Base-by-base conservation (phyloP, 1,139 yeast genomes). In the Candida tetrigidarum region DNA sequence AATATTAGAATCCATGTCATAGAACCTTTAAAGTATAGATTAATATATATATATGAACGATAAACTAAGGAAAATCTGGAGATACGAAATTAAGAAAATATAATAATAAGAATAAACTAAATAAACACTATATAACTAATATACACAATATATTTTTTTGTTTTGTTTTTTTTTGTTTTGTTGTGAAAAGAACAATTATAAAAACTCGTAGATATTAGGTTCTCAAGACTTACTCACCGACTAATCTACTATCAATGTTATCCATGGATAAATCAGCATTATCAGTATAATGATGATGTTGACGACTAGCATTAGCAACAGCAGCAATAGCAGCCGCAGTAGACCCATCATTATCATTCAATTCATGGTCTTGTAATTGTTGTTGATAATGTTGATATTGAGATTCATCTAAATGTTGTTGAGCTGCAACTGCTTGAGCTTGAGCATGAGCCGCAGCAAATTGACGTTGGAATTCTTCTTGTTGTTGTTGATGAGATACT, bases 311-410 rank as follows among this genome's bases (percentile, higher is more conserved):
- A 45, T 63, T 65, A 23, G 72, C 75, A 27, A 70, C 77, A 7
- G 76, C 76, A 19, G 76, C 76, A 49, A 71, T 70, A 3, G 76
- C 76, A 32, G 75, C 74, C 11, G 74, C 76, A 19, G 74, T 68
- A 5, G 71, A 58, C 20, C 53, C 52, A 44, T 63, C 67, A 42
- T 56, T 60, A 23, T 47, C 49, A 36, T 50, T 55, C 41, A 58
- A 56, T 15, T 47, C 49, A 44, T 59, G 62, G 41, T 60, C 69
- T 46, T 62, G 57, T 34, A 54, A 49, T 41, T 50, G 50, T 32
- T 52, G 54, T 43, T 51, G 56, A 40, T 52, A 68, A 40, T 66
- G 74, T 45, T 66, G 73, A 47, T 62, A 63, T 44, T 64, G 68
- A 28, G 61, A 61, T 29, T 63, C 67, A 44, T 62, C 66, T 42